Conservation (phyloP, 495 filamentous ascomycete genomes). For the Talaromyces adpressus region DNA sequence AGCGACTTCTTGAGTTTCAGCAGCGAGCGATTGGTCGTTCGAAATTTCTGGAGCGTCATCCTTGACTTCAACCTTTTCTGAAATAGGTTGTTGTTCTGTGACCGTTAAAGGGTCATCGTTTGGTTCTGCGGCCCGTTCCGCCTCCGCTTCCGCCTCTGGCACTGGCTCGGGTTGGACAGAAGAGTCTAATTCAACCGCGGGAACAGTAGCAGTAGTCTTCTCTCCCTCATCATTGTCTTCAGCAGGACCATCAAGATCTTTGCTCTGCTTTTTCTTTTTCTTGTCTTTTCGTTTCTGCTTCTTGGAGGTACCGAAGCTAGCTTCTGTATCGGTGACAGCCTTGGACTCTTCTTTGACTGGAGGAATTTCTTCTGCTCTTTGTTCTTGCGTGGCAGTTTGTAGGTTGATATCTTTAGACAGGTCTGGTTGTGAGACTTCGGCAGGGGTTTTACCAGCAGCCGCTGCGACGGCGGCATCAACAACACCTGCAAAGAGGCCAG, state of each 20-base stretch:
- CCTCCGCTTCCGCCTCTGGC: neutral
- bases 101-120: neutral
- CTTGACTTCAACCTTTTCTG: neutral
- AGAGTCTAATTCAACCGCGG: neutral
- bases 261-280: constrained; percentile 28
- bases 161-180: neutral
- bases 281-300: constrained; percentile 30
- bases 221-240: constrained; percentile 5
- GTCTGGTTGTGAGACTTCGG: neutral
- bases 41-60: neutral
- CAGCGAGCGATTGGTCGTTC: neutral
- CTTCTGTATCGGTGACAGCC: constrained; percentile 1
- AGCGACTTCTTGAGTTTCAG: neutral
- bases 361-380: neutral
- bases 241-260: constrained; percentile 11
- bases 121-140: constrained; percentile 3
- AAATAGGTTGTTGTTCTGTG: neutral
- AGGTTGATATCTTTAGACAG: constrained; percentile 9
- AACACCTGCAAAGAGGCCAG: constrained; percentile 13
- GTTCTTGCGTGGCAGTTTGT: neutral
- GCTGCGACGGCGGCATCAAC: constrained; percentile 19
- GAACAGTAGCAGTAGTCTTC: neutral
- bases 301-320: constrained; percentile 15
- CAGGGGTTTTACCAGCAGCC: neutral
- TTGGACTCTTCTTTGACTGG: neutral